These are phyloP conservation scores for Beauveria australis DNA, from an alignment of 2,329 filamentous ascomycete species.

Conservation along the genomic window DNA sequence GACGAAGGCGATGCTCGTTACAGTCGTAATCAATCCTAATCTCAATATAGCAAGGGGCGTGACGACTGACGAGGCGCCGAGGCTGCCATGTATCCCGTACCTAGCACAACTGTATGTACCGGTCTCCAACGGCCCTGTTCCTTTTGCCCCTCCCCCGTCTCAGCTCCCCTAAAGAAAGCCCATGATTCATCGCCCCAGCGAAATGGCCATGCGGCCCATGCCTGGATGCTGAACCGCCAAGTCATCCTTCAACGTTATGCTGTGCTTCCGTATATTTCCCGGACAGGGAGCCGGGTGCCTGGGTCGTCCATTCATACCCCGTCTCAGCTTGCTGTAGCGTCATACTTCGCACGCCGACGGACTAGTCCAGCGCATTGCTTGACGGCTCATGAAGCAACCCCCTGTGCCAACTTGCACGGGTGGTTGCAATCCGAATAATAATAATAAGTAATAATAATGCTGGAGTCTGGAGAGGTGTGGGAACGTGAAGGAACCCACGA, in stretches of 20 bases:
- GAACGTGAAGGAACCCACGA: not conserved
- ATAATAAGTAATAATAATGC: not conserved
- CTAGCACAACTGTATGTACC: not conserved
- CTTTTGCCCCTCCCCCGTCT: not conserved
- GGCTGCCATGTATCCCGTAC: not conserved
- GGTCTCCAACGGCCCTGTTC: not conserved
- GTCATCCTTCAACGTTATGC: conserved; percentile 3
- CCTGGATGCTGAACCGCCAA: not conserved
- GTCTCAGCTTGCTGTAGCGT: conserved; percentile 4
- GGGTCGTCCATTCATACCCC: not conserved
- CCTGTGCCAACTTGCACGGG: too few relatives aligned
- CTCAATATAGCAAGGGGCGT: not conserved
- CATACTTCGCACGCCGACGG: not conserved
- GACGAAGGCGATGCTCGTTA: not conserved
- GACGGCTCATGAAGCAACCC: not conserved
- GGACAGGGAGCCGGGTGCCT: not conserved
- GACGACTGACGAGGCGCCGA: not conserved
- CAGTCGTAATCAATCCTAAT: not conserved
- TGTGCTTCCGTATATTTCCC: not conserved
- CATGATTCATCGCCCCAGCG: conserved; percentile 5
- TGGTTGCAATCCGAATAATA: too few relatives aligned
- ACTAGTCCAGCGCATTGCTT: not conserved
- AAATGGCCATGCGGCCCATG: not conserved
- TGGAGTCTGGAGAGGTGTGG: not conserved
- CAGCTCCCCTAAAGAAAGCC: not conserved